Base-by-base conservation (phyloP, 31 red algal species). In the Endocladia muricata region DNA sequence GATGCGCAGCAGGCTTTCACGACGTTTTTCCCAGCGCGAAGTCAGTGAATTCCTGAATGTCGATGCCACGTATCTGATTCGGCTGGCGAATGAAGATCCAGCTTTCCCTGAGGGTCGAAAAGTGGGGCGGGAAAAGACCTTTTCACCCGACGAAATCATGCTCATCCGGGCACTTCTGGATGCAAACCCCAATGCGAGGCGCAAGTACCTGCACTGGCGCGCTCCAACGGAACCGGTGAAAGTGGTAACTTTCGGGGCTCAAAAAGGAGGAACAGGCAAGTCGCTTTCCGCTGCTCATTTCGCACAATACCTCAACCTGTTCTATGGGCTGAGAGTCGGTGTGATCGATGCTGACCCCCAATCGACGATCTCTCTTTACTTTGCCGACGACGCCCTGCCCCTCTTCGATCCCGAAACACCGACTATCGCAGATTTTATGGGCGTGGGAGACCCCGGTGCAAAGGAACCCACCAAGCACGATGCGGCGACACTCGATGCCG, bases 341-440 rank as follows among this genome's bases (percentile, higher is more conserved):
- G 17, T 30, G 11, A 23, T 64, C 25, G 60, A 64, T 64, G 11
- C 26, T 64, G 60, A 64, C 60, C 60, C 60, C 17, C 60, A 64
- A 64, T n/a, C n/a, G n/a, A n/a, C n/a, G n/a, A n/a, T n/a, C n/a
- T n/a, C n/a, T n/a, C n/a, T n/a, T n/a, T n/a, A n/a, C n/a, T n/a
- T n/a, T n/a, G n/a, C n/a, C n/a, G n/a, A n/a, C n/a, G n/a, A n/a
- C n/a, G n/a, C n/a, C n/a, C n/a, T n/a, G n/a, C n/a, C n/a, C n/a
- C n/a, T n/a, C n/a, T n/a, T n/a, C n/a, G n/a, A n/a, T n/a, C n/a
- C n/a, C n/a, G n/a, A n/a, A n/a, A n/a, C n/a, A n/a, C n/a, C n/a
- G n/a, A n/a, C n/a, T n/a, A n/a, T n/a, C n/a, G n/a, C n/a, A n/a
- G n/a, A n/a, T n/a, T n/a, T n/a, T n/a, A n/a, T n/a, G n/a, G n/a